phyloP scores from a whole-genome alignment of 139 green algal genomes.

The Yamagishiella unicocca region DNA sequence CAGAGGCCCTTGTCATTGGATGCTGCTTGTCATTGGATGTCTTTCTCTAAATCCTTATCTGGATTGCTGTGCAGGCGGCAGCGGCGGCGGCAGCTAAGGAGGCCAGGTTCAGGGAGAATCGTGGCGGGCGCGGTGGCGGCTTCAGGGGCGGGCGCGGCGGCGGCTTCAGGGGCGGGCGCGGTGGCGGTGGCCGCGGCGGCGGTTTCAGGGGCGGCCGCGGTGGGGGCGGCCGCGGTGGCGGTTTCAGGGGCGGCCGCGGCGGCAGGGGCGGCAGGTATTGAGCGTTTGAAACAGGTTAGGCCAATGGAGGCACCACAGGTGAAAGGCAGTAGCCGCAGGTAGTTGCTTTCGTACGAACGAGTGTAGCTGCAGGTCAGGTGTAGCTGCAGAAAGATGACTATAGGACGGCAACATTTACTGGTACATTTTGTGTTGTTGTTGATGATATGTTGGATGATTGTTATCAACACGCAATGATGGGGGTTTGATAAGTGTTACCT shows the following conservation, averaged over 20 bases:
- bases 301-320: background rate
- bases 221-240: conserved; percentile 25
- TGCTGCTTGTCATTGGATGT: too few species aligned
- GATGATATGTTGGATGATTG: too few species aligned
- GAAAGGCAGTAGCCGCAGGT: too few species aligned
- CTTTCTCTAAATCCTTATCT: background rate
- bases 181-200: conserved; percentile 5
- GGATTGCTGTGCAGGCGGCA: background rate
- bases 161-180: conserved; percentile 13
- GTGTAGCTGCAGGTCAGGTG: too few species aligned
- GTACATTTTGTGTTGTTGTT: too few species aligned
- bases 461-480: too few species aligned
- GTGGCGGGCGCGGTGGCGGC: conserved; percentile 23
- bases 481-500: too few species aligned
- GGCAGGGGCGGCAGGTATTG: conserved; percentile 3
- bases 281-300: background rate
- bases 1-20: too few species aligned
- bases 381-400: too few species aligned
- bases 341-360: too few species aligned
- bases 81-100: background rate
- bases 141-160: conserved; percentile 7
- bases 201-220: conserved; percentile 29
- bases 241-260: conserved; percentile 12
- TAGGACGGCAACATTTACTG: too few species aligned
- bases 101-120: background rate